A percentile compares a stretch with the other conserved stretches of the same genome.
Evolutionary conservation across 2,329 filamentous ascomycete genomes (phyloP).

Genomic region (Teratosphaeria epicoccoides): DNA sequence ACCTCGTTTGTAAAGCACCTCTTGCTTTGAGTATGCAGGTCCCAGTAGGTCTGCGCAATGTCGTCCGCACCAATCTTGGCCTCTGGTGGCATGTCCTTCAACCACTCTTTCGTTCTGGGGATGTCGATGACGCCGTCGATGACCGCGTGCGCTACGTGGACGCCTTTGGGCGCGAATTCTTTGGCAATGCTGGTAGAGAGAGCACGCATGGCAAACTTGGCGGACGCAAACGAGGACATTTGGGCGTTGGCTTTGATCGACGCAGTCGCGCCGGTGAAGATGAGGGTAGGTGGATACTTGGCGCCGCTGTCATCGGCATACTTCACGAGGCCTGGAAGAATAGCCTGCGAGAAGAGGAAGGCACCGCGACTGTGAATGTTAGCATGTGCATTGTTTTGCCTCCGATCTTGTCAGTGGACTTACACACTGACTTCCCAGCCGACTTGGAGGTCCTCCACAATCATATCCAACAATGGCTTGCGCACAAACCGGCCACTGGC

Average conservation of each 20-base stretch:
- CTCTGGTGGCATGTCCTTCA: constrained; percentile 46
- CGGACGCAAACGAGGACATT: constrained; percentile 62
- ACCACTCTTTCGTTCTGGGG: constrained; percentile 53
- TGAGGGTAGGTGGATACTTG: constrained; percentile 61
- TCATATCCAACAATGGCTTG: constrained; percentile 52
- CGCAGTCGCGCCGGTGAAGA: constrained; percentile 81
- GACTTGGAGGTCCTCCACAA: constrained; percentile 45
- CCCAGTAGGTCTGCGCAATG: constrained; percentile 83
- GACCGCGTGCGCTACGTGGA: constrained; percentile 74
- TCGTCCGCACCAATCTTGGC: constrained; percentile 66
- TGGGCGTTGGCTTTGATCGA: constrained; percentile 60
- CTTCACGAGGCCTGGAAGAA: constrained; percentile 59
- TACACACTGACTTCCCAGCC: constrained; percentile 43
- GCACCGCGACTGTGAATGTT: constrained; percentile 47
- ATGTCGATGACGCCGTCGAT: constrained; percentile 74
- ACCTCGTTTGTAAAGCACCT: constrained; percentile 74
- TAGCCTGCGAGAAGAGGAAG: constrained; percentile 63
- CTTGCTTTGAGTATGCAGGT: constrained; percentile 67
- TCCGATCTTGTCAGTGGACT: constrained; percentile 10
- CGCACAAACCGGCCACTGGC: constrained; percentile 48
- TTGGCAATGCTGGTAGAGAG: constrained; percentile 64
- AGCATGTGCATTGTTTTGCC: neutral
- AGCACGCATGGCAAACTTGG: constrained; percentile 69
- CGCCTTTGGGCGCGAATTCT: constrained; percentile 73
- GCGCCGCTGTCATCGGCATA: constrained; percentile 39